Evolutionary conservation across 345 rosid species (phyloP).

Genomic region (Camelina hispida): DNA sequence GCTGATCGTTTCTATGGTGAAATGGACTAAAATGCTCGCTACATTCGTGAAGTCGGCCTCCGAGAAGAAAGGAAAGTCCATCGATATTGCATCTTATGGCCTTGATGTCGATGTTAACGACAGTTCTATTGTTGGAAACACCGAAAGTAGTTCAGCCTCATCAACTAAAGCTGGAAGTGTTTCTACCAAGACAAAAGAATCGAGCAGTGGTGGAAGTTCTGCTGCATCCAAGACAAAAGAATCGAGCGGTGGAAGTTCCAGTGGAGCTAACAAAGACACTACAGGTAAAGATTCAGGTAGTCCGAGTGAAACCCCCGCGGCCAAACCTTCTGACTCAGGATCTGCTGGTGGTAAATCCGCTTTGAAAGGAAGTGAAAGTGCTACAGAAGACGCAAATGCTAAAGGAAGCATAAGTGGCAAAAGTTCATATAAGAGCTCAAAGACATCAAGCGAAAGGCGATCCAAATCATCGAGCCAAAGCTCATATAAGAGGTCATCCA

Average conservation of each 20-base stretch:
- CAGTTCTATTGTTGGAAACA: constrained; percentile 5
- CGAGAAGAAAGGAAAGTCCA: constrained; percentile 34
- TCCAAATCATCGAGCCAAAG: not conserved
- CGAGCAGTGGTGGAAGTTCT: not conserved
- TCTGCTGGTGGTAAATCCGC: not conserved
- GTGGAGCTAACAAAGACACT: not conserved
- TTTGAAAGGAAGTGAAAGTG: not conserved
- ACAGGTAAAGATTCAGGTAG: not conserved
- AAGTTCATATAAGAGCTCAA: not conserved
- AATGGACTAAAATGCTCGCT: constrained; percentile 32
- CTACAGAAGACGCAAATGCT: not conserved
- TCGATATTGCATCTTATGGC: constrained; percentile 25
- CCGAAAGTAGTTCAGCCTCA: not conserved
- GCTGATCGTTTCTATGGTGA: constrained; percentile 18
- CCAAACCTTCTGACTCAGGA: constrained; percentile 19
- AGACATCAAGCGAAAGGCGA: not conserved
- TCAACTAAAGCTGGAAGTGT: not conserved
- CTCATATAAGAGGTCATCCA: not conserved
- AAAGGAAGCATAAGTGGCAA: not conserved
- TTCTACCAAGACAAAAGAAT: constrained; percentile 6
- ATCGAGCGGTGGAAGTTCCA: not conserved
- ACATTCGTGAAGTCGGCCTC: constrained; percentile 31
- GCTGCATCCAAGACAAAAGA: not conserved
- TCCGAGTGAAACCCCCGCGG: constrained; percentile 15
- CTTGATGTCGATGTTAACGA: constrained; percentile 34